Conservation (phyloP, 2,329 filamentous ascomycete genomes). For the Apiospora kogelbergensis region DNA sequence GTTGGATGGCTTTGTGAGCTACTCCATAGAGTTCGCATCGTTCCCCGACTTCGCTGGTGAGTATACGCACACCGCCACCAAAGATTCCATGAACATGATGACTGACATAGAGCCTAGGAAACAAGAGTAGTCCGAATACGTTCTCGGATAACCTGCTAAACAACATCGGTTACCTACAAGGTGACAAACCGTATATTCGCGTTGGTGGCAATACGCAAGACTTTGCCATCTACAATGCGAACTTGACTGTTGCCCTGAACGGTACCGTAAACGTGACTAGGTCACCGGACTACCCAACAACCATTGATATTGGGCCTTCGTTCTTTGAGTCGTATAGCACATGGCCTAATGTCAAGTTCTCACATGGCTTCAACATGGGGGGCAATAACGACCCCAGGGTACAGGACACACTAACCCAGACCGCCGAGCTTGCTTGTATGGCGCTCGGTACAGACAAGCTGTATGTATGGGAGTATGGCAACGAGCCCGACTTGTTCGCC, state of each 20-base stretch:
- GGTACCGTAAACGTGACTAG: constrained; percentile 50
- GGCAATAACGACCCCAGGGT: constrained; percentile 48
- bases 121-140: constrained; percentile 50
- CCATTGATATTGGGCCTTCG: constrained; percentile 57
- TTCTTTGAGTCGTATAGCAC: constrained; percentile 65
- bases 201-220: constrained; percentile 70
- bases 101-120: constrained; percentile 23
- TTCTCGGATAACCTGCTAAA: constrained; percentile 61
- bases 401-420: constrained; percentile 52
- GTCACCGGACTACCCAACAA: constrained; percentile 60
- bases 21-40: constrained; percentile 40
- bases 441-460: constrained; percentile 51
- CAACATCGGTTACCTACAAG: constrained; percentile 54
- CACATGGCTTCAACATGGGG: constrained; percentile 62
- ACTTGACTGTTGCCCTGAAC: constrained; percentile 48
- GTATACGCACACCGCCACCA: not conserved
- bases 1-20: constrained; percentile 41
- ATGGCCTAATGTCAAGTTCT: constrained; percentile 54
- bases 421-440: constrained; percentile 57
- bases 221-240: constrained; percentile 59
- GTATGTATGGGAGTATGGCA: constrained; percentile 62
- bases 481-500: constrained; percentile 62
- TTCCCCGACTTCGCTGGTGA: constrained; percentile 38
- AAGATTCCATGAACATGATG: constrained; percentile 22
- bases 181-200: constrained; percentile 59